Evolutionary conservation across 2,329 filamentous ascomycete species (phyloP).

Genomic region (Leptographium lundbergii): DNA sequence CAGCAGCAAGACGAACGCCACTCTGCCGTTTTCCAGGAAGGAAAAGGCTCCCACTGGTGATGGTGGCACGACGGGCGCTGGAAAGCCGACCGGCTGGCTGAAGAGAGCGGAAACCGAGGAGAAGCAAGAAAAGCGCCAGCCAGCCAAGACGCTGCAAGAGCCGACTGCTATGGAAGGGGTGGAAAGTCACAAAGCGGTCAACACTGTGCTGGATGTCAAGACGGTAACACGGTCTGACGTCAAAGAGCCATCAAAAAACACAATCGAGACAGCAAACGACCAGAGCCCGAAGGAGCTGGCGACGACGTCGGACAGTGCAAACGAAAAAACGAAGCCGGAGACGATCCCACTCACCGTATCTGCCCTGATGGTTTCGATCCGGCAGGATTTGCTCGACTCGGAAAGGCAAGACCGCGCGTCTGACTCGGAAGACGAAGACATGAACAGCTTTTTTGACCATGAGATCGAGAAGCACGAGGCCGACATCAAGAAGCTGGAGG

Average conservation of each 20-base stretch:
- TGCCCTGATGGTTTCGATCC: slow-evolving; percentile 7
- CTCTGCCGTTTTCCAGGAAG: neutral
- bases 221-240: neutral
- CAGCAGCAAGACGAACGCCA: neutral
- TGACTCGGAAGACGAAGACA: slow-evolving; percentile 45
- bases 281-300: neutral
- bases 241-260: neutral
- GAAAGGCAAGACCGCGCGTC: slow-evolving; percentile 18
- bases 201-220: neutral
- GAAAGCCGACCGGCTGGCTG: neutral
- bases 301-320: neutral
- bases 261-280: neutral
- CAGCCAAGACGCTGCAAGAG: neutral
- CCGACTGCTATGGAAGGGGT: neutral
- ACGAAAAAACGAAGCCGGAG: neutral
- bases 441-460: slow-evolving; percentile 42
- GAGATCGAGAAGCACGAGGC: slow-evolving; percentile 38
- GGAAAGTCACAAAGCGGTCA: neutral
- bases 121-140: neutral
- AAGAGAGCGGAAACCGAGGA: neutral
- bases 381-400: neutral
- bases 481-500: slow-evolving; percentile 38
- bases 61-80: neutral
- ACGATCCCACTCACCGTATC: neutral
- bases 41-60: neutral